These are phyloP conservation scores for Populus deltoides DNA, from an alignment of 345 rosid species.

Conservation along the genomic window DNA sequence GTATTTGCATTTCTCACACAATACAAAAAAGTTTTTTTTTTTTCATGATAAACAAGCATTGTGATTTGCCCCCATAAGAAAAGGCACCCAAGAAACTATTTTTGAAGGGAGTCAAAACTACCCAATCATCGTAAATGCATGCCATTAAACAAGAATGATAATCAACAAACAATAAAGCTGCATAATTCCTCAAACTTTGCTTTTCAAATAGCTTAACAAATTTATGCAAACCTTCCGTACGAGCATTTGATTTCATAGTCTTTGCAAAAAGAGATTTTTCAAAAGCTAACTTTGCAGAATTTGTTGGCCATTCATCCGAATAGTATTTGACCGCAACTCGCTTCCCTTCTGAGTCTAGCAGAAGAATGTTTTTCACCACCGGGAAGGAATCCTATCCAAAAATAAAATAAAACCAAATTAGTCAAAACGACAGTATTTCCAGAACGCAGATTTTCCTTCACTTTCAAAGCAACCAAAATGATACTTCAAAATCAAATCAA, in stretches of 20 bases:
- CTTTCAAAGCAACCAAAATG: not conserved
- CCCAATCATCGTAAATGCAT: not conserved
- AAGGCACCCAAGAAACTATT: too few relatives aligned
- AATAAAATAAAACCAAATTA: not conserved
- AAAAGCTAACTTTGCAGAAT: conserved; percentile 62
- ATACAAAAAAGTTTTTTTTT: not conserved
- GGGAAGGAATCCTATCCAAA: conserved; percentile 68
- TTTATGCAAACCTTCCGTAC: conserved; percentile 58
- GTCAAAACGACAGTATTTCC: not conserved
- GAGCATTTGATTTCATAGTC: conserved; percentile 86
- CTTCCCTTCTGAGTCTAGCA: conserved; percentile 92
- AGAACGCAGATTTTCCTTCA: not conserved
- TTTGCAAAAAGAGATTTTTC: conserved; percentile 67
- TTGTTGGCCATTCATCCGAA: conserved; percentile 89
- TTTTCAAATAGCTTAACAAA: not conserved
- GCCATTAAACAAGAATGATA: not conserved
- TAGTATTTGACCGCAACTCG: conserved; percentile 86
- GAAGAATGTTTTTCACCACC: conserved; percentile 74
- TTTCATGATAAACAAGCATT: not conserved
- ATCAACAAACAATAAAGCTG: not conserved
- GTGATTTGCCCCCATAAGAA: not conserved
- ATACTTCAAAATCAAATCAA: not conserved
- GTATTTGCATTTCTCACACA: not conserved
- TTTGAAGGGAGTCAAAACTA: not conserved
- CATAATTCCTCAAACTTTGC: not conserved